Percentiles rank a stretch among this genome's conserved stretches.
Evolutionary conservation across 176 grass and related monocot species (phyloP).

Genomic region (Musa schizocarpa): DNA sequence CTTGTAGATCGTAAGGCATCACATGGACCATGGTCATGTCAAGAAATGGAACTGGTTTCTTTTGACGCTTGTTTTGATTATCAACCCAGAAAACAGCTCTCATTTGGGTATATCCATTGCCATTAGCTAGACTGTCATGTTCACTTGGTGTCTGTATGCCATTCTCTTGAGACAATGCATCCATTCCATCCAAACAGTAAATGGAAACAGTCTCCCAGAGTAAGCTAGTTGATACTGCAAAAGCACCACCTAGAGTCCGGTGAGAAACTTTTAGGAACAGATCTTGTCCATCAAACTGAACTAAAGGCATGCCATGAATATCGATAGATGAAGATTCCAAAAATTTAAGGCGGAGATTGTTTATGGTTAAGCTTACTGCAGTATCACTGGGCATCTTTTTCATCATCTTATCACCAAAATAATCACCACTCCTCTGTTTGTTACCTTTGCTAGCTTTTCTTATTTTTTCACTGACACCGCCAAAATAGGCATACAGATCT

Average conservation of each 20-base stretch:
- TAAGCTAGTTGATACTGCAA: conserved; percentile 86
- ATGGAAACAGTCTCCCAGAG: conserved; percentile 68
- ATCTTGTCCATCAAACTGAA: conserved; percentile 78
- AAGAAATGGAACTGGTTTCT: conserved; percentile 63
- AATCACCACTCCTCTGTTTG: conserved; percentile 27
- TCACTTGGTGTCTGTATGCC: conserved; percentile 19
- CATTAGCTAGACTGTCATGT: conserved; percentile 22
- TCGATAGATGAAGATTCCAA: conserved; percentile 51
- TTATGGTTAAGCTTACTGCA: conserved; percentile 69
- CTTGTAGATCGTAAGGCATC: conserved; percentile 76
- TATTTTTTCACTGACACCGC: conserved; percentile 69
- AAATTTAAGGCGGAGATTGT: conserved; percentile 80
- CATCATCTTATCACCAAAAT: conserved; percentile 29
- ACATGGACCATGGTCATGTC: conserved; percentile 79
- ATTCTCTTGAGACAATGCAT: conserved; percentile 32
- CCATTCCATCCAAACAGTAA: conserved; percentile 84
- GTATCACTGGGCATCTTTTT: conserved; percentile 96
- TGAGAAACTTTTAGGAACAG: conserved; percentile 94
- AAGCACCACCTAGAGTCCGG: conserved; percentile 92
- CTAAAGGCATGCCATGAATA: conserved; percentile 43
- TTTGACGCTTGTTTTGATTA: conserved; percentile 42
- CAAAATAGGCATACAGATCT: conserved; percentile 92
- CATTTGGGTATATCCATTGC: conserved; percentile 68
- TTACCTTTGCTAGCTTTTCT: conserved; percentile 66
- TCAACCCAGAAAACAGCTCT: conserved; percentile 96